A percentile compares a stretch with the other conserved stretches of the same genome.
phyloP scores from a whole-genome alignment of 495 filamentous ascomycete genomes.

The Aspergillus indologenus region DNA sequence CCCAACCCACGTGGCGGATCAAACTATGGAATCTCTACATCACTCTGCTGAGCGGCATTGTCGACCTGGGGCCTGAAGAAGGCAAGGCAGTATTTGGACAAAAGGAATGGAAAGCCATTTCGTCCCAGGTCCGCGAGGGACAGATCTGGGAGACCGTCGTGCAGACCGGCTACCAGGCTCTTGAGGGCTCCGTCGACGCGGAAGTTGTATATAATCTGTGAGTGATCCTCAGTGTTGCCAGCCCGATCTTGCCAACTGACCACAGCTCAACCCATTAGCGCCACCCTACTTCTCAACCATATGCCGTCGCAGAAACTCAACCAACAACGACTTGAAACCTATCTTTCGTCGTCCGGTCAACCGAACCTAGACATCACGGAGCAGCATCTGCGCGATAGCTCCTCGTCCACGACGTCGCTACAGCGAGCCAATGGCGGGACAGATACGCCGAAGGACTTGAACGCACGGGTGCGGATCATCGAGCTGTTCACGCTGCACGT shows the following conservation, averaged over 20 bases:
- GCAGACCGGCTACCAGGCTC: constrained; percentile 75
- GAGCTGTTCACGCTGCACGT: constrained; percentile 94
- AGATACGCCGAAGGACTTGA: constrained; percentile 73
- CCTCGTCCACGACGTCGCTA: constrained; percentile 22
- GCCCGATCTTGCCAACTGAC: background rate
- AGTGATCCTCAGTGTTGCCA: constrained; percentile 28
- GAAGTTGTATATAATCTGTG: constrained; percentile 93
- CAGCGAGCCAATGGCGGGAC: constrained; percentile 52
- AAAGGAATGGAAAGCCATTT: constrained; percentile 75
- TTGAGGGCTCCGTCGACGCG: constrained; percentile 85
- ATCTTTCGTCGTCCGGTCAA: constrained; percentile 72
- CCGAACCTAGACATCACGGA: constrained; percentile 66
- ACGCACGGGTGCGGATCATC: constrained; percentile 77
- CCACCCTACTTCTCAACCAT: constrained; percentile 83
- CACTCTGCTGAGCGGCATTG: constrained; percentile 83
- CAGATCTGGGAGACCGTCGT: constrained; percentile 92
- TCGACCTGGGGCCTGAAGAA: constrained; percentile 85
- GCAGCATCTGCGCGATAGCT: constrained; percentile 47
- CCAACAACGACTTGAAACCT: constrained; percentile 85
- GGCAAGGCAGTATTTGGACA: constrained; percentile 83
- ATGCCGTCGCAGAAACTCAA: constrained; percentile 76
- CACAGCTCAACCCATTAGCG: constrained; percentile 47
- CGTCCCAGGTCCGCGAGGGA: constrained; percentile 77
- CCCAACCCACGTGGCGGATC: constrained; percentile 73
- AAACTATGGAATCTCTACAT: constrained; percentile 98